Evolutionary conservation across 140 eudicot genomes (phyloP).

Genomic region (Erigeron philadelphicus): DNA sequence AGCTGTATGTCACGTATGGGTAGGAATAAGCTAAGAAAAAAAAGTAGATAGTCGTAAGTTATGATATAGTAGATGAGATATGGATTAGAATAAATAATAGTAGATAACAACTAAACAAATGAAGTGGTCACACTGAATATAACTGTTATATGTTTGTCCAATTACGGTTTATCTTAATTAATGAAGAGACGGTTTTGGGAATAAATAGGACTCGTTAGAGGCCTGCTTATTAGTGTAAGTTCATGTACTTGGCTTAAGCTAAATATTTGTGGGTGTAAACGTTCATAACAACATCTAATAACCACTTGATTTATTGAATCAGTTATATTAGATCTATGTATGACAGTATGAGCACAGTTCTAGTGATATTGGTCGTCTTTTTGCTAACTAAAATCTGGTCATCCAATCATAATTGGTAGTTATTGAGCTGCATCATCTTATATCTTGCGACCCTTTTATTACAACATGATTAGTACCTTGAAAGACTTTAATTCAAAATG

Average conservation of each 20-base stretch:
- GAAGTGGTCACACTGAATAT: not conserved
- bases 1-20: slow-evolving; percentile 3
- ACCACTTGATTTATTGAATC: not conserved
- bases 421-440: slow-evolving; percentile 12
- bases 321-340: not conserved
- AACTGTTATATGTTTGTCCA: not conserved
- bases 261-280: not conserved
- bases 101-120: not conserved
- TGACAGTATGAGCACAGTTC: not conserved
- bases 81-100: too few species aligned
- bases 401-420: not conserved
- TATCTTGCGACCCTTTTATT: not conserved
- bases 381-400: not conserved
- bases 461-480: slow-evolving; percentile 36
- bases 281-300: not conserved
- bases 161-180: not conserved
- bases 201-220: not conserved
- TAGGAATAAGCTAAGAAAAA: not conserved
- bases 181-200: not conserved
- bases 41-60: not conserved
- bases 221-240: not conserved
- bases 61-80: not conserved
- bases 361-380: not conserved
- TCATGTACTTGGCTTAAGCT: not conserved
- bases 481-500: slow-evolving; percentile 41